phyloP scores from a whole-genome alignment of 2,329 filamentous ascomycete genomes.

The Trichoderma asperellum region DNA sequence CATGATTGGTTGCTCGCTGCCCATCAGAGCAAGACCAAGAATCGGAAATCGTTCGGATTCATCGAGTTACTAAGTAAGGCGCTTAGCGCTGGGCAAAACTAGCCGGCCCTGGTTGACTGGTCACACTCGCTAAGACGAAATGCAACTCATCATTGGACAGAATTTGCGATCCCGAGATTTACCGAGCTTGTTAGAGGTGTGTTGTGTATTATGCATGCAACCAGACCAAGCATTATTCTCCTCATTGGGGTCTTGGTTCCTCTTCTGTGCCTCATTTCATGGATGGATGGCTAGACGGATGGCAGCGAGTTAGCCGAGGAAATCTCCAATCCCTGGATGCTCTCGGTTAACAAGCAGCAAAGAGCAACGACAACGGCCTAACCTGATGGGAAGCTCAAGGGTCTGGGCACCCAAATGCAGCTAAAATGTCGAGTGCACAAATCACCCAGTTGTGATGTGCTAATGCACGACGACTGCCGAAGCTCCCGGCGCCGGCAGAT shows the following conservation, averaged over 20 bases:
- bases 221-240: background rate
- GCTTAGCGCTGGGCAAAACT: background rate
- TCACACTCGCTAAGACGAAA: background rate
- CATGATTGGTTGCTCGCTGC: background rate
- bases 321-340: background rate
- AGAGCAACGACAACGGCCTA: background rate
- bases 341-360: constrained; percentile 1
- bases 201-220: background rate
- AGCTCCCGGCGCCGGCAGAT: constrained; percentile 26
- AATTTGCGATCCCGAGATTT: constrained; percentile 12
- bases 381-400: background rate
- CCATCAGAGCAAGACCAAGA: background rate
- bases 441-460: background rate
- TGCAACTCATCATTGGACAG: background rate
- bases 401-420: constrained; percentile 8
- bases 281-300: background rate
- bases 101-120: background rate
- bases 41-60: background rate
- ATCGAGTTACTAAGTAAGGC: background rate
- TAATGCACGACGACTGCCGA: constrained; percentile 23
- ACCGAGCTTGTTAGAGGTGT: constrained; percentile 7
- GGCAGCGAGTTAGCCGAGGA: constrained; percentile 8
- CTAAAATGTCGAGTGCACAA: background rate
- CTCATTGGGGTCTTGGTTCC: background rate
- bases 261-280: background rate